These are phyloP conservation scores for Zoysia matrella DNA, from an alignment of 202 grass and related monocot species.

Conservation along the genomic window DNA sequence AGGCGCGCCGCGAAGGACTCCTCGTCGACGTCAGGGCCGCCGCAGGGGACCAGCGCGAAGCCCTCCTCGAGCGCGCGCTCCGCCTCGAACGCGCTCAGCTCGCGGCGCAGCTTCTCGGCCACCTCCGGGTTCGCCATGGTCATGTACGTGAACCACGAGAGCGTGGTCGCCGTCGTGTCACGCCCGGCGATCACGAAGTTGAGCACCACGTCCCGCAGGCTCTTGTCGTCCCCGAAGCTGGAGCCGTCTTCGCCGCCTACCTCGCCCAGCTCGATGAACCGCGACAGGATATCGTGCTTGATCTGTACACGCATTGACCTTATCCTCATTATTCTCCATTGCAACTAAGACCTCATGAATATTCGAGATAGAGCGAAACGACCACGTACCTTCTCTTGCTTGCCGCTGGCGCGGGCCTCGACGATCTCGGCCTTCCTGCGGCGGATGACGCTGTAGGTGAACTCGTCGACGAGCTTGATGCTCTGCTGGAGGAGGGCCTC, in stretches of 20 bases:
- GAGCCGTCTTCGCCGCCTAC: slow-evolving; percentile 37
- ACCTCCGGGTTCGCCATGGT: too few relatives aligned
- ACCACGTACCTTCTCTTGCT: slow-evolving; percentile 50
- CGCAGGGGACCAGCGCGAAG: slow-evolving; percentile 47
- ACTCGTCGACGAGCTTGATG: slow-evolving; percentile 88
- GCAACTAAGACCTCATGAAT: not conserved
- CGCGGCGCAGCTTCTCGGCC: not conserved
- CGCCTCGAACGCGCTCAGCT: slow-evolving; percentile 70
- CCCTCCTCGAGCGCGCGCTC: slow-evolving; percentile 73
- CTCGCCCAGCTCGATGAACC: slow-evolving; percentile 91
- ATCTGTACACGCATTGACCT: slow-evolving; percentile 43
- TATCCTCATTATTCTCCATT: not conserved
- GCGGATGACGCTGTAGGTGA: slow-evolving; percentile 83
- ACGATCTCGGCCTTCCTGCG: slow-evolving; percentile 81
- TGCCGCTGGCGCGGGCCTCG: slow-evolving; percentile 56
- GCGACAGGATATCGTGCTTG: slow-evolving; percentile 93
- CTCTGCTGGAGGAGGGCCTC: slow-evolving; percentile 90
- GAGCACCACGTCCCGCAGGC: too few relatives aligned
- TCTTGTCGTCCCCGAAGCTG: slow-evolving; percentile 36
- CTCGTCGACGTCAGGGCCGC: not conserved
- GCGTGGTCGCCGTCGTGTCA: too few relatives aligned
- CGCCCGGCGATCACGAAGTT: too few relatives aligned
- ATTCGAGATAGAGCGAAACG: not conserved
- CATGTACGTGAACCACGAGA: too few relatives aligned
- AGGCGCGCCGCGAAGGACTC: slow-evolving; percentile 54